phyloP scores from a whole-genome alignment of 352 stramenopile species.

The Globisporangium alternatum region DNA sequence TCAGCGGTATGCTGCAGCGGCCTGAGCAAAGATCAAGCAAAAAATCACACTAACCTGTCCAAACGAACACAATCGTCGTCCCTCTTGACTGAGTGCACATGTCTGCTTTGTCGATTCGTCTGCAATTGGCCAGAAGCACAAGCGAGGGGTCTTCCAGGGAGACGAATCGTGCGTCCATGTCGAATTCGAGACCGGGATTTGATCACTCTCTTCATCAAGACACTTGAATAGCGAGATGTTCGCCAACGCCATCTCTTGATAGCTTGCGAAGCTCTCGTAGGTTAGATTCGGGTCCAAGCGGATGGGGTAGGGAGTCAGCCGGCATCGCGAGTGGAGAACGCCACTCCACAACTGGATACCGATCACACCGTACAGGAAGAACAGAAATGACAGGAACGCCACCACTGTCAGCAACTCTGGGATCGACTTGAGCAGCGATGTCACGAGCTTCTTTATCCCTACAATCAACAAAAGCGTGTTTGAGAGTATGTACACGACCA shows the following conservation, averaged over 20 bases:
- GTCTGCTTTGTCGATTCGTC: slow-evolving; percentile 50
- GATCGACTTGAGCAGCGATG: slow-evolving; percentile 70
- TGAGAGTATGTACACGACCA: background rate
- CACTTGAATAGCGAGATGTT: slow-evolving; percentile 41
- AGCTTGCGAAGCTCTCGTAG: slow-evolving; percentile 25
- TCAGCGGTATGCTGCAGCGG: background rate
- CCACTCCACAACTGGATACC: slow-evolving; percentile 81
- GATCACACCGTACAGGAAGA: slow-evolving; percentile 85
- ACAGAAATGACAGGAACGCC: slow-evolving; percentile 78
- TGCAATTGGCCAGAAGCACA: slow-evolving; percentile 91
- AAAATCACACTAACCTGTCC: slow-evolving; percentile 23
- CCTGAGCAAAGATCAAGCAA: background rate
- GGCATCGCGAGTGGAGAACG: slow-evolving; percentile 58
- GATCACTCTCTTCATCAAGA: slow-evolving; percentile 25
- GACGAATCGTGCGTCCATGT: slow-evolving; percentile 49
- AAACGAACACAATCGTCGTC: slow-evolving; percentile 38
- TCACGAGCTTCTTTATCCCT: slow-evolving; percentile 82
- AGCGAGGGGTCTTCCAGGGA: slow-evolving; percentile 45
- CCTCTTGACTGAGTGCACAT: slow-evolving; percentile 43
- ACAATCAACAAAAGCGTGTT: background rate
- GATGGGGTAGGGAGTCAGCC: slow-evolving; percentile 67
- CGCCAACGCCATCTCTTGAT: slow-evolving; percentile 28
- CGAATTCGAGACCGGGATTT: slow-evolving; percentile 32
- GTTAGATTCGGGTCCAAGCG: slow-evolving; percentile 36
- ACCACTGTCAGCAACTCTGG: slow-evolving; percentile 76